These are phyloP conservation scores for Puccinia hordei DNA, from an alignment of 1,284 basidiomycete genomes.

Conservation along the genomic window DNA sequence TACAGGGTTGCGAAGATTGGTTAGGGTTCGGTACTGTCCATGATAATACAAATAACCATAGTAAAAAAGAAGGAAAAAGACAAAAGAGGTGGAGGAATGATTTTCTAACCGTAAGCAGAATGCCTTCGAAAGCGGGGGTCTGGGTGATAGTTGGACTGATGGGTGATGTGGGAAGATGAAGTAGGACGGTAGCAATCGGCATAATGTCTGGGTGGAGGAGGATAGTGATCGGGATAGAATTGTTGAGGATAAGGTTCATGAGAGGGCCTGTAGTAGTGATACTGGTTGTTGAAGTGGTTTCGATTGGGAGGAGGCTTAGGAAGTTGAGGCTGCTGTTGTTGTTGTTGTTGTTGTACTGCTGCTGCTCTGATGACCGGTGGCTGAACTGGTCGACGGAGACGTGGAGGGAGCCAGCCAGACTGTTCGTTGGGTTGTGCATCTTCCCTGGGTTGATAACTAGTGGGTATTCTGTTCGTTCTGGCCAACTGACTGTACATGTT, in stretches of 20 bases:
- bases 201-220: no score
- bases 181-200: neutral
- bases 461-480: no score
- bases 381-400: slow-evolving; percentile 31
- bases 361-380: slow-evolving; percentile 38
- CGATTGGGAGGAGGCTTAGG: neutral
- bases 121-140: neutral
- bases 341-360: neutral
- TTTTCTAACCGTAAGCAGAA: neutral
- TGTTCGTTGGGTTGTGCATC: slow-evolving; percentile 48
- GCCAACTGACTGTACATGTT: no score
- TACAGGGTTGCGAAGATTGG: neutral
- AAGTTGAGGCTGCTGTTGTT: neutral
- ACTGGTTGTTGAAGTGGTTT: neutral
- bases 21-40: slow-evolving; percentile 18
- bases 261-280: neutral
- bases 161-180: neutral
- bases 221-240: no score
- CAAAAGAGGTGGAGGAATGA: no score
- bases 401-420: slow-evolving; percentile 30
- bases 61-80: neutral
- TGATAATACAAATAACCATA: no score
- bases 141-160: neutral
- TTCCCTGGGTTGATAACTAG: slow-evolving; percentile 31
- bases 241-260: neutral